Conservation (phyloP, 1,284 basidiomycete species). For the Xerocomus nothofagi region DNA sequence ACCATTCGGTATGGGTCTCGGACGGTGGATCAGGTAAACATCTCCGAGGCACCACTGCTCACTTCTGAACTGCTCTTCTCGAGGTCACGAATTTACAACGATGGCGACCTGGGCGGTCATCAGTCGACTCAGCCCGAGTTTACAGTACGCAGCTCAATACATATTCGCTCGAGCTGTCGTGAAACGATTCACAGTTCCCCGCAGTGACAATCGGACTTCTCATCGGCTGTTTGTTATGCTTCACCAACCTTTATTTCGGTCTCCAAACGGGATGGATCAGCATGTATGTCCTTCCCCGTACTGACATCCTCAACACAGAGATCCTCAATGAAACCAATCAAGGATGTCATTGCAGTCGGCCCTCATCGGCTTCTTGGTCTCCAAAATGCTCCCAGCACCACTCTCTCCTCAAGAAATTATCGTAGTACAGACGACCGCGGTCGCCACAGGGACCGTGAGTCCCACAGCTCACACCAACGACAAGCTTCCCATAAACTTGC, state of each 20-base stretch:
- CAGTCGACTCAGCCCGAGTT: slow-evolving; percentile 28
- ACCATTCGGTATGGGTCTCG: slow-evolving; percentile 15
- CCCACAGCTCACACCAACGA: not conserved
- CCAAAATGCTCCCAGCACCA: slow-evolving; percentile 68
- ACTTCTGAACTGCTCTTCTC: not conserved
- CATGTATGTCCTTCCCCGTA: slow-evolving; percentile 45
- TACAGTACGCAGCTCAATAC: slow-evolving; percentile 22
- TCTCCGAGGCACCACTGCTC: not conserved
- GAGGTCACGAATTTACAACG: slow-evolving; percentile 11
- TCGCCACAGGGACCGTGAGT: slow-evolving; percentile 78
- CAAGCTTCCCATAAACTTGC: not conserved
- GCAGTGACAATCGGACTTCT: slow-evolving; percentile 59
- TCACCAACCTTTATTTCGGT: slow-evolving; percentile 77
- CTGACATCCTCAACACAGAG: not conserved
- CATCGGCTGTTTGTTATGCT: slow-evolving; percentile 74
- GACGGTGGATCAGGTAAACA: slow-evolving; percentile 28
- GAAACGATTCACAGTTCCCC: slow-evolving; percentile 30
- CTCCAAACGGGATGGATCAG: slow-evolving; percentile 78
- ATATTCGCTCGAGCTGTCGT: not conserved
- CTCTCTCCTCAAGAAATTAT: slow-evolving; percentile 90
- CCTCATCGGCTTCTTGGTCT: slow-evolving; percentile 87
- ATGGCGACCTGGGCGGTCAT: not conserved
- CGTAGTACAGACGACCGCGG: slow-evolving; percentile 93
- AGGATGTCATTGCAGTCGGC: slow-evolving; percentile 97
- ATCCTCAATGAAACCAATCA: slow-evolving; percentile 6